Evolutionary conservation across 2,329 filamentous ascomycete species (phyloP).

Genomic region (Calcarisporium arbuscula): DNA sequence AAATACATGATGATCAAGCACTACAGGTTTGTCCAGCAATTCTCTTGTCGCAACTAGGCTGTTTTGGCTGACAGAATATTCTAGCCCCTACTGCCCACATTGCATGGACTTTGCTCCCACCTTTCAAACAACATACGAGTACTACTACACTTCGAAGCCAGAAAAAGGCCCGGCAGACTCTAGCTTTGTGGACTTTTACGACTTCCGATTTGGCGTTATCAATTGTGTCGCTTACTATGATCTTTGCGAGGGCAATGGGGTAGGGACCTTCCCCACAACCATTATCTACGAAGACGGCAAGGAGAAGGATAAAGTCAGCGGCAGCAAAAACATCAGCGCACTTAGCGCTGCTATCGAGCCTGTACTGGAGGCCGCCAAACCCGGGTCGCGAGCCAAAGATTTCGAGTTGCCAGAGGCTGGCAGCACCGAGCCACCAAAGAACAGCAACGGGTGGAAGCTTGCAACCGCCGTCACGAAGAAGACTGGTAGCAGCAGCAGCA

Average conservation of each 20-base stretch:
- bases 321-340: conserved; percentile 58
- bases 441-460: conserved; percentile 4
- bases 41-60: too few species aligned
- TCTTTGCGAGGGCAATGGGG: conserved; percentile 61
- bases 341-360: conserved; percentile 70
- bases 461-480: conserved; percentile 12
- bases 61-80: too few species aligned
- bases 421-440: conserved; percentile 40
- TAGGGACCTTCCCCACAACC: conserved; percentile 70
- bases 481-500: conserved; percentile 23
- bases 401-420: conserved; percentile 67
- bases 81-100: conserved; percentile 59
- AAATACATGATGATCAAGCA: conserved; percentile 56
- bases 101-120: conserved; percentile 75
- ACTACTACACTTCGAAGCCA: conserved; percentile 81
- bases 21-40: conserved; percentile 56
- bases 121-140: conserved; percentile 92
- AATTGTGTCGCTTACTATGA: conserved; percentile 83
- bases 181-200: conserved; percentile 73
- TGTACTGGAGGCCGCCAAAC: conserved; percentile 68
- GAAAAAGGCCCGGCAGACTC: conserved; percentile 49
- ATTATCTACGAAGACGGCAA: conserved; percentile 75
- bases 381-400: conserved; percentile 67
- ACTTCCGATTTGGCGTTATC: conserved; percentile 79
- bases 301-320: conserved; percentile 55